Evolutionary conservation across 2,329 filamentous ascomycete genomes (phyloP), one percentile per base, ranked within the genome.

Genomic region (Botrytis galanthina): DNA sequence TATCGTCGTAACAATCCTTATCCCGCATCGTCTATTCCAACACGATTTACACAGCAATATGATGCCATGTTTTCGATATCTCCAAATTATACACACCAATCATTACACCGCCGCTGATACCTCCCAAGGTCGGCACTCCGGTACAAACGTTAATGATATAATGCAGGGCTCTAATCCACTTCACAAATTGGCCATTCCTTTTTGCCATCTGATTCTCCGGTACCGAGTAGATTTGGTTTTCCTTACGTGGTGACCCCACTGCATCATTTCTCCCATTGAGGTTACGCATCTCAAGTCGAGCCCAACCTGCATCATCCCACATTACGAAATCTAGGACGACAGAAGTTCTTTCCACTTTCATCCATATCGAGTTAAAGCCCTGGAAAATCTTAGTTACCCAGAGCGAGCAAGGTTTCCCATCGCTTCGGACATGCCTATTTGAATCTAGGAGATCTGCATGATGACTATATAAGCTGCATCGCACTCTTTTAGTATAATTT

Each of bases 381-480:
- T 22, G 29, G 70, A 64, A 57, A 66, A 46, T 64, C 60, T 66
- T 51, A 59, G 26, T 71, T 44, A 54, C 14, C n/a, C 39, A 66
- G 5, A 62, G 35, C 60, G 12, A 39, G 9, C 26, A 12, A 39
- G 51, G 22, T 39, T 39, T 54, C 64, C 46, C 26, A 57, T 57
- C 48, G 35, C 48, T 68, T 68, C 48, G 35, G 46, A 68, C 64
- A 57, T 68, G 46, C 64, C 64, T 68, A 68, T 42, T 57, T 20
- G 18, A 67, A 39, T 29, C 22, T 72, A 67, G 70, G 35, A 72
- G 59, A 42, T 68, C 61, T 46, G 62, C 48, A 72, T 5, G 32
- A 44, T 72, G 48, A 60, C 22, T 32, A 37, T 46, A 57, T 16
- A 54, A 66, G 26, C 42, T 44, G 51, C 67, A 60, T 70, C 51